Base-by-base conservation (phyloP, 768 basidiomycete genomes). In the Butyriboletus loyo region DNA sequence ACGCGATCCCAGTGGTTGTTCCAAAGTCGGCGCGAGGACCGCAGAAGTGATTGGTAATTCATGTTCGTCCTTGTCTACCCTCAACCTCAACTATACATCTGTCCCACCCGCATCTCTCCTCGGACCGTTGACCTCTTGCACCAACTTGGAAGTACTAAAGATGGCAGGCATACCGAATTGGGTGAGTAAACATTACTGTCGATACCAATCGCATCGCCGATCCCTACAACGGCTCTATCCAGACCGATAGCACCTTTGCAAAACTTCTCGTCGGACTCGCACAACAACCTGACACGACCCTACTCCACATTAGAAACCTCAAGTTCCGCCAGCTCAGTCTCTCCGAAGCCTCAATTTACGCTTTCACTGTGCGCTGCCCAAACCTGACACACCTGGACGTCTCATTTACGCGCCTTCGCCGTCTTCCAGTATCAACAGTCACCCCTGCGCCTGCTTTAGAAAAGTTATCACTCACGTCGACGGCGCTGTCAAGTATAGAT, bases 391-490 rank as follows among this genome's bases (percentile, higher is more conserved):
- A 78, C 24, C 69, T 89, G 14, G 87, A 89, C 55, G 57, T 84
- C 15, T 87, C 87, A 6, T 89, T 86, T 67, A 89, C 85, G 2
- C 58, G 59, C 14, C 62, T 85, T 30, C 78, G 71, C 40, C 78
- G 75, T 38, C 71, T 70, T n/a, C 52, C 62, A 4, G 40, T 45
- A 7, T 30, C 46, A 9, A 28, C 34, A n/a, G 22, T 25, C 19
- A 22, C 27, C 4, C 7, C 49, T 28, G 30, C 52, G 3, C 45
- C 60, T 35, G 39, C 60, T 5, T 66, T 88, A 27, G 78, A 83
- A 57, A 89, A 89, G 59, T 68, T 89, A n/a, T 79, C 78, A 3
- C 65, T 88, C 24, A 84, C 83, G 1, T 84, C 84, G 5, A 84
- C 83, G 0, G 62, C 62, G 4, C 66, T 81, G 3, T 65, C 75